A percentile compares a stretch with the other conserved stretches of the same genome.
Conservation (phyloP, 2,329 filamentous ascomycete genomes). For the Venturia effusa region DNA sequence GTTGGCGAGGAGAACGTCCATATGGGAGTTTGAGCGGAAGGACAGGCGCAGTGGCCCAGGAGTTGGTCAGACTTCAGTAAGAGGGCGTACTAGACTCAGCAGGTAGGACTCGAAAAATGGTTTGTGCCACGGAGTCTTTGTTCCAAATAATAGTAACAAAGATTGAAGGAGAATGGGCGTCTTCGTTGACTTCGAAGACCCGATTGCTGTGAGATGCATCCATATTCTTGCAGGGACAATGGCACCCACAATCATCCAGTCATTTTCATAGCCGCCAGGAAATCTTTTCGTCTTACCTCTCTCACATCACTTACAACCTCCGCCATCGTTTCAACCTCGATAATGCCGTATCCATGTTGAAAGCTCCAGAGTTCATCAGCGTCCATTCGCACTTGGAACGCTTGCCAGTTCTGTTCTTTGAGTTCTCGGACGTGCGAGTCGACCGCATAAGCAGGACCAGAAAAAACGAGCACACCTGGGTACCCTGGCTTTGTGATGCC, state of each 20-base stretch:
- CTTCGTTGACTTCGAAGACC: too few species aligned
- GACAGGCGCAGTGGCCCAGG: background rate
- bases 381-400: slow-evolving; percentile 35
- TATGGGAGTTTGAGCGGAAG: background rate
- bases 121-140: too few species aligned
- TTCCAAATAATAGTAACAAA: too few species aligned
- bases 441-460: slow-evolving; percentile 27
- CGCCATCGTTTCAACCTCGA: slow-evolving; percentile 34
- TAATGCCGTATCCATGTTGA: slow-evolving; percentile 27
- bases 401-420: slow-evolving; percentile 34
- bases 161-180: too few species aligned
- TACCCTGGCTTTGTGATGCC: slow-evolving; percentile 37
- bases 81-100: too few species aligned
- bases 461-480: slow-evolving; percentile 34
- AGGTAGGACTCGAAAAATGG: too few species aligned
- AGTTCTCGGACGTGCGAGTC: slow-evolving; percentile 31
- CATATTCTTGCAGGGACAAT: too few species aligned
- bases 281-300: slow-evolving; percentile 13
- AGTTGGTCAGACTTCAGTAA: background rate
- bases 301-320: slow-evolving; percentile 30
- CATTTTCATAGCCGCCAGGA: slow-evolving; percentile 6
- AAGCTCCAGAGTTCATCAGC: slow-evolving; percentile 29
- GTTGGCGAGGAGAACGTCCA: background rate
- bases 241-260: background rate
- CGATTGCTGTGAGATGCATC: too few species aligned